These are phyloP conservation scores for Aspergillus uvarum DNA, from an alignment of 2,329 filamentous ascomycete species.

Conservation along the genomic window DNA sequence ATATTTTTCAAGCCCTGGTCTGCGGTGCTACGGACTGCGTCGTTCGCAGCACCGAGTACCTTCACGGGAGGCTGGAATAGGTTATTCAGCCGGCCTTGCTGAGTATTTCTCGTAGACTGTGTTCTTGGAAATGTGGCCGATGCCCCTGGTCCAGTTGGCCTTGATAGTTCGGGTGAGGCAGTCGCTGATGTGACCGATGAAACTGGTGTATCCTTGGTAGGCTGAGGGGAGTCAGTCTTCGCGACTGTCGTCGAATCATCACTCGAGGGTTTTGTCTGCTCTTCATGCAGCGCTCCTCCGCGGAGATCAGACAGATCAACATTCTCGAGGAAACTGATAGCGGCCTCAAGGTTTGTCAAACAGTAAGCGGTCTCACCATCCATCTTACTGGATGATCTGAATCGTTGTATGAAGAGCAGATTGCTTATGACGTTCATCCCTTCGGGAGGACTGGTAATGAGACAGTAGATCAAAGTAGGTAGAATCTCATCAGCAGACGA, in stretches of 20 bases:
- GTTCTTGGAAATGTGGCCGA: constrained; percentile 36
- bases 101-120: constrained; percentile 42
- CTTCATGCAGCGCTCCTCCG: constrained; percentile 71
- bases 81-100: constrained; percentile 77
- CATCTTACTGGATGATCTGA: constrained; percentile 79
- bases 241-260: constrained; percentile 27
- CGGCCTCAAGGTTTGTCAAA: constrained; percentile 90
- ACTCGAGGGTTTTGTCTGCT: constrained; percentile 59
- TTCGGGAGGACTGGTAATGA: constrained; percentile 86
- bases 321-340: constrained; percentile 90
- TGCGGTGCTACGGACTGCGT: constrained; percentile 81
- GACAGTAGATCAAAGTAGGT: constrained; percentile 91
- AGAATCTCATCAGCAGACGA: constrained; percentile 97
- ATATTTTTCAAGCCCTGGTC: constrained; percentile 93
- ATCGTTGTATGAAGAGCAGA: constrained; percentile 88
- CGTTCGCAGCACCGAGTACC: constrained; percentile 77
- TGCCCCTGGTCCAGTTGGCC: constrained; percentile 28
- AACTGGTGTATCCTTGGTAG: constrained; percentile 25
- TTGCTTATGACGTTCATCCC: constrained; percentile 90
- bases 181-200: constrained; percentile 31
- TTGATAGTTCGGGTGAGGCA: constrained; percentile 31
- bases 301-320: constrained; percentile 89
- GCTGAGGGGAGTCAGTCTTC: constrained; percentile 26
- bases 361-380: constrained; percentile 96
- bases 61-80: constrained; percentile 81